These are phyloP conservation scores for Gremmenia infestans DNA, from an alignment of 2,329 filamentous ascomycete species.

Conservation along the genomic window DNA sequence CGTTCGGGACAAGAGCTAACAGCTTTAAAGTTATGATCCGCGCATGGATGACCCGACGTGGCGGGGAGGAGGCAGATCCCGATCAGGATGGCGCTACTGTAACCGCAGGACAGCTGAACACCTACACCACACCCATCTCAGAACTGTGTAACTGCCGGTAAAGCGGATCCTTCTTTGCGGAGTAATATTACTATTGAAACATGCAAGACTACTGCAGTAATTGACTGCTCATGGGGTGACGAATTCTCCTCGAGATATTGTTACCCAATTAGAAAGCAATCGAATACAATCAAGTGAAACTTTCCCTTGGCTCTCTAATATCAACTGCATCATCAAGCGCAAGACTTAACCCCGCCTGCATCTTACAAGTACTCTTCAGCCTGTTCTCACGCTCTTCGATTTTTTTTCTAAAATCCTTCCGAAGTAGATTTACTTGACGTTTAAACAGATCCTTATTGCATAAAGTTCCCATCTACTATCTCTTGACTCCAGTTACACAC, in stretches of 20 bases:
- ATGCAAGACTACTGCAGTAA: not conserved
- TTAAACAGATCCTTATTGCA: not conserved
- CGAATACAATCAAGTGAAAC: not conserved
- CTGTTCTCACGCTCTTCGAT: not conserved
- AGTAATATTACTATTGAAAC: not conserved
- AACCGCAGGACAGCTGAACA: not conserved
- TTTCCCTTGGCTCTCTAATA: not conserved
- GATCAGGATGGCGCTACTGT: not conserved
- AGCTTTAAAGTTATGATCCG: constrained; percentile 9
- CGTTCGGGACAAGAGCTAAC: not conserved
- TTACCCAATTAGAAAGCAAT: constrained; percentile 2
- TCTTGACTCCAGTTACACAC: not conserved
- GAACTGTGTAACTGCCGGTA: not conserved
- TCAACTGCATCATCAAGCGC: not conserved
- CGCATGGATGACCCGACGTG: constrained; percentile 1
- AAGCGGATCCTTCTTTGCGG: no score
- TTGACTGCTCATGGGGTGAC: not conserved
- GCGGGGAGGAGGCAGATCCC: not conserved
- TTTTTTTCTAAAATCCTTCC: not conserved
- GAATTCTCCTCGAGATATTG: not conserved
- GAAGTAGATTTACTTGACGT: not conserved
- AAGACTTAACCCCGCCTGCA: not conserved
- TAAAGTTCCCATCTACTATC: not conserved
- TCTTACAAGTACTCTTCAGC: not conserved
- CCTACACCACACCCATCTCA: not conserved